phyloP scores from a whole-genome alignment of 176 grass and related monocot species.

The Ampelocalamus luodianensis region DNA sequence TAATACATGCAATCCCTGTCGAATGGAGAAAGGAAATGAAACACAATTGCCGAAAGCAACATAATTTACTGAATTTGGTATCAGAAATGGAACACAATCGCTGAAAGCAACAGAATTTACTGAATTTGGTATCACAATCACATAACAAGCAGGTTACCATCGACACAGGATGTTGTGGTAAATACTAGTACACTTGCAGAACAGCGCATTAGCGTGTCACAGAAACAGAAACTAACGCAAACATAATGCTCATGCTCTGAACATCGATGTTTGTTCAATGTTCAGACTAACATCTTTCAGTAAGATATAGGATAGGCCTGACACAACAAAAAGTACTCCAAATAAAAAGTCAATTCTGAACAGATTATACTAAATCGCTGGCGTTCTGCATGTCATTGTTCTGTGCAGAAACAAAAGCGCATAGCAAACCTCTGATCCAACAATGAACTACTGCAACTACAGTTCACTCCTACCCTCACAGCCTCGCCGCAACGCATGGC shows the following conservation, averaged over 20 bases:
- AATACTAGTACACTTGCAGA: not conserved
- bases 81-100: not conserved
- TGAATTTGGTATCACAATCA: not conserved
- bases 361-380: not conserved
- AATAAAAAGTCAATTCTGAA: conserved; percentile 5
- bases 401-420: not conserved
- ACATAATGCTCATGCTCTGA: not conserved
- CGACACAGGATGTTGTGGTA: not conserved
- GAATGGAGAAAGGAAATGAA: not conserved
- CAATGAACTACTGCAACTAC: not conserved
- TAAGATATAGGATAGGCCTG: not conserved
- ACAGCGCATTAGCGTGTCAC: not conserved
- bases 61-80: not conserved
- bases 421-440: not conserved
- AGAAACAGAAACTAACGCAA: not conserved
- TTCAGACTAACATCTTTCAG: no score
- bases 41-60: not conserved
- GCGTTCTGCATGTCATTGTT: not conserved
- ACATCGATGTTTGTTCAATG: not conserved
- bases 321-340: not conserved
- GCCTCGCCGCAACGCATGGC: not conserved
- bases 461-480: not conserved
- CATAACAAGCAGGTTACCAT: not conserved
- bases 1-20: not conserved
- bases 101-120: not conserved